Base-by-base conservation (phyloP, 345 rosid genomes). In the Cardamine chenopodiifolia region DNA sequence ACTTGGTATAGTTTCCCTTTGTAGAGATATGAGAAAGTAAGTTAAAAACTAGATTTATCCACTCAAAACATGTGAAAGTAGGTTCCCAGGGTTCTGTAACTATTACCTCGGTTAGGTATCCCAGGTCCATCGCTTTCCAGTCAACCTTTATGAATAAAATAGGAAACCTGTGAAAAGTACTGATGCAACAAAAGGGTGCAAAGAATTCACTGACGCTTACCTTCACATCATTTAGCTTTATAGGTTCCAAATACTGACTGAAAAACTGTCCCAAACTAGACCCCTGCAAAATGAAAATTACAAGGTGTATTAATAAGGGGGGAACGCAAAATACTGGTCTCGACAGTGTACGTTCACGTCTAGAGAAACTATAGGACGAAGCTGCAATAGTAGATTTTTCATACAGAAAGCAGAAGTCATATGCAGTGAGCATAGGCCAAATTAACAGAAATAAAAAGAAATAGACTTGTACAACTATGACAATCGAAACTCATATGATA, bases 191-290 rank as follows among this genome's bases (percentile, higher is more conserved):
- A 50, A 78, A 53, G 5, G 55, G 68, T 39, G 62, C 19, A 55
- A 20, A 65, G 57, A 42, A 44, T 29, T 48, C 72, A 70, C 54
- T 20, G 18, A 32, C 6, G 55, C 69, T 73, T 82, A 92, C 99
- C 88, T 82, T 81, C 68, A 88, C 88, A 74, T 89, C 91, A 79
- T 96, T 96, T 82, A 96, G 81, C 82, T 90, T 96, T 66, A 96
- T 96, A 49, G 99, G 98, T 69, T 82, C 87, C 62, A 96, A 96
- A 80, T 92, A 96, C 57, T 89, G 87, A 66, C 77, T 82, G 86
- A 84, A 96, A 80, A 92, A 96, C 82, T 89, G 97, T 63, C 98
- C 99, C 85, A 96, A 56, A 77, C 98, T 96, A 77, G 98, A 92
- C 76, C 98, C 99, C 99, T 96, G 86, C 66, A 69, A 57, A 29